Base-by-base conservation (phyloP, 768 basidiomycete genomes). In the Pulveroboletus ravenelii region DNA sequence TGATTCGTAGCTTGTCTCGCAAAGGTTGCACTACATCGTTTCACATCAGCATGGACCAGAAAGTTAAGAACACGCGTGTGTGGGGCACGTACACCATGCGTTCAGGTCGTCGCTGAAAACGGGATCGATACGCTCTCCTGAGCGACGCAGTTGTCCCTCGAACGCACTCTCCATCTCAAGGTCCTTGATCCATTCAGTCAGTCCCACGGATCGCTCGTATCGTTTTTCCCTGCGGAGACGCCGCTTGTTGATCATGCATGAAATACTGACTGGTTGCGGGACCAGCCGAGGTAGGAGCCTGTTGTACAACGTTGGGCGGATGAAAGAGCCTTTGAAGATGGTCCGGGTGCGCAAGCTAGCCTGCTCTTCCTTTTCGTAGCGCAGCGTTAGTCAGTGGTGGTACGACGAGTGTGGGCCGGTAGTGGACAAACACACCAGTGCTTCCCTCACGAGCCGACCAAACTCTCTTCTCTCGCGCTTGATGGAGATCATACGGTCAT, bases 251-350 rank as follows among this genome's bases (percentile, higher is more conserved):
- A 94, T 88, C 72, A 93, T 89, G 64, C 79, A 77, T 2, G 79
- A 75, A 40, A 93, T 78, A n/a, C 77, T 72, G 5, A 69, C 58
- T 0, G 94, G 93, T 54, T 95, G 91, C 1, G 89, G 90, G 36
- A 77, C 81, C 57, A 96, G 71, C 0, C 89, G 81, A 0, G 91
- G 91, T 13, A 96, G 76, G 1, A 91, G 89, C 0, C 70, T 74
- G 62, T 91, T 81, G 67, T 69, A 80, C 8, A 79, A 45, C 0
- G 84, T 75, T 0, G 90, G 78, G 10, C 80, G 81, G n/a, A 91
- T 62, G 63, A 80, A 79, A 2, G 74, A 77, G 5, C 90, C 87
- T 7, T 88, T 91, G 51, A 91, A 67, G 31, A 85, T 82, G 12
- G 87, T 84, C 4, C 82, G 78, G 18, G 73, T 77, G 34, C 71